Evolutionary conservation across 2,329 filamentous ascomycete genomes (phyloP).

Genomic region (Fusarium sp.): DNA sequence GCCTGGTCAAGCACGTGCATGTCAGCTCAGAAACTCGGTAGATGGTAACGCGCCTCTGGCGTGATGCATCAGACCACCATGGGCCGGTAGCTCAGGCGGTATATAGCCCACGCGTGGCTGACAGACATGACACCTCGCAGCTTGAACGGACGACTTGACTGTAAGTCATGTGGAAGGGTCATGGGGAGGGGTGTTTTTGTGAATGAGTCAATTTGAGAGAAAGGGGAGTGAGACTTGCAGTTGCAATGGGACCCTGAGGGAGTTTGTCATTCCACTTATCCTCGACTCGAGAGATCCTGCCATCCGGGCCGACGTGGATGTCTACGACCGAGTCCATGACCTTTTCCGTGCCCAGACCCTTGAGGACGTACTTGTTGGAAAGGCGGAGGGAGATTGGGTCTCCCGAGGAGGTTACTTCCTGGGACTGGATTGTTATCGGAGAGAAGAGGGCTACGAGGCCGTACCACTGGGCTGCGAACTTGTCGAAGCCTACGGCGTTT

Average conservation of each 20-base stretch:
- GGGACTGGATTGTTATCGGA: constrained; percentile 61
- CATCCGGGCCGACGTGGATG: constrained; percentile 49
- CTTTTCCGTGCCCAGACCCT: constrained; percentile 58
- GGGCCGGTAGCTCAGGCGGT: constrained; percentile 39
- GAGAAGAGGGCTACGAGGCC: constrained; percentile 69
- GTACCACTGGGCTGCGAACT: constrained; percentile 65
- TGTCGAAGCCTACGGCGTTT: constrained; percentile 65
- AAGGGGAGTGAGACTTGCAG: constrained; percentile 44
- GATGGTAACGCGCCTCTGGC: constrained; percentile 22
- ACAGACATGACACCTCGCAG: constrained; percentile 1
- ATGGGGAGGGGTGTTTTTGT: background rate
- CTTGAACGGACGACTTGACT: constrained; percentile 15
- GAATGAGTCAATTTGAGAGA: background rate
- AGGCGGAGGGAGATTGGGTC: constrained; percentile 70
- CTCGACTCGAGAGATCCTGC: constrained; percentile 51
- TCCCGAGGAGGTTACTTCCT: constrained; percentile 64
- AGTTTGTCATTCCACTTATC: constrained; percentile 53
- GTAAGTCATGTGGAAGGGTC: background rate
- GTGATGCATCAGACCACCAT: constrained; percentile 42
- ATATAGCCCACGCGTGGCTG: constrained; percentile 30
- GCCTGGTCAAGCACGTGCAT: constrained; percentile 16
- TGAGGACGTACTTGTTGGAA: constrained; percentile 52
- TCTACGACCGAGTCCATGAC: constrained; percentile 58
- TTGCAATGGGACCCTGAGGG: constrained; percentile 49
- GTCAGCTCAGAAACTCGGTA: constrained; percentile 31